Percentiles rank a stretch among this genome's conserved stretches.
Conservation (phyloP, 2,329 filamentous ascomycete species). For the Talaromyces verruculosus region DNA sequence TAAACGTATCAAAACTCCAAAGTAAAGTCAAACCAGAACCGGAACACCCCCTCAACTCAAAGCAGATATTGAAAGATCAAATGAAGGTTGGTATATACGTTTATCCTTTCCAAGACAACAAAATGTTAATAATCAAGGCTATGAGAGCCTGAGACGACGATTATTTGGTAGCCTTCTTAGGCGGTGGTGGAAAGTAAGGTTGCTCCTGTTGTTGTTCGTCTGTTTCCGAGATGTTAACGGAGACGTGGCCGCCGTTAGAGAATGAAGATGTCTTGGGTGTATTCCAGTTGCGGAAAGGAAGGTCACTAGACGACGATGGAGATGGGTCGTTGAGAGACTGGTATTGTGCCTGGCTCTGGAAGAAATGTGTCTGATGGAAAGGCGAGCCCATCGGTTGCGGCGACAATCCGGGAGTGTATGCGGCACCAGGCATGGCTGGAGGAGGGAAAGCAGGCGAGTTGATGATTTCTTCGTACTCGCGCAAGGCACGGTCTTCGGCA, state of each 20-base stretch:
- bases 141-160: neutral
- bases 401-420: conserved; percentile 23
- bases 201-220: conserved; percentile 21
- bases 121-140: neutral
- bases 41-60: neutral
- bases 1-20: neutral
- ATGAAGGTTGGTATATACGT: conserved; percentile 2
- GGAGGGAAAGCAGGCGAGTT: conserved; percentile 39
- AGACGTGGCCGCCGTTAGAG: conserved; percentile 7
- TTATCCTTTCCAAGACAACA: neutral
- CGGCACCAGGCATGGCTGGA: conserved; percentile 31
- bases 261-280: conserved; percentile 14
- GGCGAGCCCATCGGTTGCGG: conserved; percentile 6
- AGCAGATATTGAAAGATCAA: neutral
- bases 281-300: conserved; percentile 40
- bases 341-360: conserved; percentile 10
- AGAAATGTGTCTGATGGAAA: conserved; percentile 12
- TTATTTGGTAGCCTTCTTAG: conserved; percentile 37
- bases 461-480: conserved; percentile 34
- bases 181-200: conserved; percentile 48
- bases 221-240: conserved; percentile 8
- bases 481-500: conserved; percentile 36
- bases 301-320: conserved; percentile 30
- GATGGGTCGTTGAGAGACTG: conserved; percentile 16
- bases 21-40: neutral